A percentile compares a stretch with the other conserved stretches of the same genome.
Conservation (phyloP, 768 basidiomycete genomes). For the Mycena kentingensis region DNA sequence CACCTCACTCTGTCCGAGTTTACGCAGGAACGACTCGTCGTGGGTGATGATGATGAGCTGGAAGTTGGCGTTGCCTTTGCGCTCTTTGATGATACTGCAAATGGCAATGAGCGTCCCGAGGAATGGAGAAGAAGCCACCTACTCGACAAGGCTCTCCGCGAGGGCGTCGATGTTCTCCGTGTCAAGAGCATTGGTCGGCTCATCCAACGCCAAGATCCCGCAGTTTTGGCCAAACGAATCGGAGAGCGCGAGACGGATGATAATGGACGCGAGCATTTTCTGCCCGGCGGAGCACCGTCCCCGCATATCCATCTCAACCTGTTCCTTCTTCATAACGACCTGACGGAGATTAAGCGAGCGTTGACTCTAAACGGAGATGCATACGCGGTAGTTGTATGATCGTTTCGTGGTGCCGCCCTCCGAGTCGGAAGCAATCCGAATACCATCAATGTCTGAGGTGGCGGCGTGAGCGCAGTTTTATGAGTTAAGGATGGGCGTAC, state of each 20-base stretch:
- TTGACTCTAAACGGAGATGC: conserved; percentile 18
- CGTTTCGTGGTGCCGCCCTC: conserved; percentile 90
- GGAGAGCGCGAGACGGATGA: conserved; percentile 94
- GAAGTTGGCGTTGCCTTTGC: conserved; percentile 87
- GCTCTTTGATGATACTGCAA: conserved; percentile 88
- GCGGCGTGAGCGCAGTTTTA: conserved; percentile 9
- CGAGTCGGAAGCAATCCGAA: conserved; percentile 90
- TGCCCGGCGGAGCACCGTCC: conserved; percentile 98
- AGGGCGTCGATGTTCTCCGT: conserved; percentile 95
- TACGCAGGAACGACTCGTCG: conserved; percentile 91
- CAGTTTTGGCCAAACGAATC: conserved; percentile 98
- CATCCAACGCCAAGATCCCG: conserved; percentile 95
- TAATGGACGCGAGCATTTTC: conserved; percentile 97
- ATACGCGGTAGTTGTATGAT: conserved; percentile 94
- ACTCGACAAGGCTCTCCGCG: conserved; percentile 91
- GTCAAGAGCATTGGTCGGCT: conserved; percentile 97
- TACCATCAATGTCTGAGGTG: conserved; percentile 89
- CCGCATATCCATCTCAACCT: conserved; percentile 99
- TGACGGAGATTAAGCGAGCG: conserved; percentile 34
- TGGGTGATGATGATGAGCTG: conserved; percentile 97
- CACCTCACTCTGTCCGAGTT: conserved; percentile 87
- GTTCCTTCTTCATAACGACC: conserved; percentile 99
- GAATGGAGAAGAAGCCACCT: conserved; percentile 33
- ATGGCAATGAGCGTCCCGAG: conserved; percentile 2
- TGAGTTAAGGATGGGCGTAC: conserved; percentile 42